Evolutionary conservation across 176 grass and related monocot genomes (phyloP).

Genomic region (Phyllostachys edulis): DNA sequence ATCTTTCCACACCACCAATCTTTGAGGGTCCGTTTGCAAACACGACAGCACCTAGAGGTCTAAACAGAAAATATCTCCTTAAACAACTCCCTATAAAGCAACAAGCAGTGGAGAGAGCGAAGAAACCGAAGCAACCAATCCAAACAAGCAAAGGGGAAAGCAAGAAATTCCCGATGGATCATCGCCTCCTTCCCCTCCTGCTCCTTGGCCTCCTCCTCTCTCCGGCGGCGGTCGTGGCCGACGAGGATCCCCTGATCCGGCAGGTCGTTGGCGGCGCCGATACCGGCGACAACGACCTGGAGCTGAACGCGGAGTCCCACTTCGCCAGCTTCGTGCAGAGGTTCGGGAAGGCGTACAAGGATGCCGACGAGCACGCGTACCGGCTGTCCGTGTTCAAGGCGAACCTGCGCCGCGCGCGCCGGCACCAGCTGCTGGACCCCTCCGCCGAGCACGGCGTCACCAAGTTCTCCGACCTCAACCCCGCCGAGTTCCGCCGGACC

Average conservation of each 20-base stretch:
- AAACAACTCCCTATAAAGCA: conserved; percentile 32
- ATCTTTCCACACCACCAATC: neutral
- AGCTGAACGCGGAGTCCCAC: conserved; percentile 61
- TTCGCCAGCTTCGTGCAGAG: conserved; percentile 64
- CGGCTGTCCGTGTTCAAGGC: conserved; percentile 78
- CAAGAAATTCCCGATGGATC: conserved; percentile 44
- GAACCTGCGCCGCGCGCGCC: conserved; percentile 68
- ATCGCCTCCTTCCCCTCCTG: conserved; percentile 29
- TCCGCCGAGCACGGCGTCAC: conserved; percentile 80
- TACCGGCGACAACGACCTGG: conserved; percentile 47
- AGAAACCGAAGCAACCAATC: conserved; percentile 33
- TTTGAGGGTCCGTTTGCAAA: neutral
- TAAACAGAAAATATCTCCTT: conserved; percentile 1
- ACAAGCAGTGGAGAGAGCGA: neutral
- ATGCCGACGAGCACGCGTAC: conserved; percentile 71
- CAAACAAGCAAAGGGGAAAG: conserved; percentile 10
- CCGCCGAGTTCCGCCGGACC: conserved; percentile 70
- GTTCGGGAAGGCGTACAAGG: conserved; percentile 72
- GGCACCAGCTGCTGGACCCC: conserved; percentile 77
- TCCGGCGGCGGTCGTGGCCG: neutral
- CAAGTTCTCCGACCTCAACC: conserved; percentile 90
- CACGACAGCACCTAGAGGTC: neutral
- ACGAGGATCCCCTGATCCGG: conserved; percentile 60
- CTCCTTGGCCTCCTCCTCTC: conserved; percentile 33
- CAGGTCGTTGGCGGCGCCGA: conserved; percentile 51